Conservation (phyloP, 1,139 yeast genomes). For the Groenewaldozyma auringiensis region DNA sequence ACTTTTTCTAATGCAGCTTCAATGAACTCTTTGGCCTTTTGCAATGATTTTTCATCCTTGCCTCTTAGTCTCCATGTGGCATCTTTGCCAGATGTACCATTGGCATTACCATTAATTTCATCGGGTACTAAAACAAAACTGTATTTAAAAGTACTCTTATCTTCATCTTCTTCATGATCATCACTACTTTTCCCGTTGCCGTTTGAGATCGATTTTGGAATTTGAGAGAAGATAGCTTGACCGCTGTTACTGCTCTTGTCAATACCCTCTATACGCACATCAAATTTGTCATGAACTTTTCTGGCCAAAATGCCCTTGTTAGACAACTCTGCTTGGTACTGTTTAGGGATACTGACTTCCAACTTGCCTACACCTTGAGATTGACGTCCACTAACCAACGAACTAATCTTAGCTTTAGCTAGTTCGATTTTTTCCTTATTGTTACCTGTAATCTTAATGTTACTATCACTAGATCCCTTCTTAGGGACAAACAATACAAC, state of each 20-base stretch:
- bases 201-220: constrained; percentile 1
- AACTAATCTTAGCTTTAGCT: constrained; percentile 29
- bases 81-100: constrained; percentile 27
- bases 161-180: constrained; percentile 15
- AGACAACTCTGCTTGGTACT: constrained; percentile 52
- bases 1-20: constrained; percentile 31
- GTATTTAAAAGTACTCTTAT: constrained; percentile 16
- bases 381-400: constrained; percentile 19
- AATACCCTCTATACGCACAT: constrained; percentile 61
- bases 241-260: constrained; percentile 5
- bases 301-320: constrained; percentile 64
- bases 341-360: constrained; percentile 50
- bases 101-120: constrained; percentile 32
- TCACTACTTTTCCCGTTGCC: constrained; percentile 13
- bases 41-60: constrained; percentile 31
- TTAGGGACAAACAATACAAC: constrained; percentile 64
- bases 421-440: constrained; percentile 26
- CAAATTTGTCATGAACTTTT: constrained; percentile 45
- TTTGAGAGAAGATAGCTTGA: not conserved
- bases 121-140: constrained; percentile 27
- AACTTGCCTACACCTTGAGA: constrained; percentile 27
- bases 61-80: constrained; percentile 35
- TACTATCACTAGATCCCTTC: constrained; percentile 30
- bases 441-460: constrained; percentile 29
- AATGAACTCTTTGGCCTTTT: constrained; percentile 27